These are phyloP conservation scores for Xylaria multiplex DNA, from an alignment of 2,329 filamentous ascomycete species.

Conservation along the genomic window DNA sequence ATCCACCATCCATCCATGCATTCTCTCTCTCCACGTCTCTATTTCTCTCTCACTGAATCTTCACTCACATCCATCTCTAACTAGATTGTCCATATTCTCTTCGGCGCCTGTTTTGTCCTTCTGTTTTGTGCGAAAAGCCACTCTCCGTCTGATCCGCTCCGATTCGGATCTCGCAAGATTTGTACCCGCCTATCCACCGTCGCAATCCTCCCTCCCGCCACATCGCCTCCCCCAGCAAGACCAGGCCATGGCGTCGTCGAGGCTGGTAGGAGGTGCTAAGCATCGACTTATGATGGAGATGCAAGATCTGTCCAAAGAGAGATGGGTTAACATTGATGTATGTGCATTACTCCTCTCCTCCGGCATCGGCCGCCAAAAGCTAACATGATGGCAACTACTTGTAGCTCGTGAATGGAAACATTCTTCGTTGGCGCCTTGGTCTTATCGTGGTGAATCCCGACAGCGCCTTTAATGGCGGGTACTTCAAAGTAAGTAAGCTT, in stretches of 20 bases:
- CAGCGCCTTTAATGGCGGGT: conserved; percentile 90
- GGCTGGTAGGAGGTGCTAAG: conserved; percentile 63
- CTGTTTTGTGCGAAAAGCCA: background rate
- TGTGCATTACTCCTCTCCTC: conserved; percentile 41
- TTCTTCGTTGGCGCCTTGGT: conserved; percentile 87
- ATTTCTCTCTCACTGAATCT: background rate
- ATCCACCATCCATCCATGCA: conserved; percentile 8
- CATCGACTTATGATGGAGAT: conserved; percentile 91
- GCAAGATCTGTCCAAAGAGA: conserved; percentile 83
- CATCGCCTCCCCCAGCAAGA: conserved; percentile 11
- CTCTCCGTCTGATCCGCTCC: conserved; percentile 1
- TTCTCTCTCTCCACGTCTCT: background rate
- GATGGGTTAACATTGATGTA: conserved; percentile 92
- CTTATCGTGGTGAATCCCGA: conserved; percentile 94
- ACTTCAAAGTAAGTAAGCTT: conserved; percentile 71
- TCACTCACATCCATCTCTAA: conserved; percentile 7
- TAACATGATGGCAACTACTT: conserved; percentile 11
- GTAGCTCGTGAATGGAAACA: conserved; percentile 80
- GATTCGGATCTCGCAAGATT: background rate
- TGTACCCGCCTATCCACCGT: background rate
- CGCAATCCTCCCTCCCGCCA: conserved; percentile 9
- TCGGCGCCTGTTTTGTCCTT: conserved; percentile 1
- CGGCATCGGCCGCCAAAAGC: conserved; percentile 23
- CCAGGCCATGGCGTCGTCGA: conserved; percentile 45
- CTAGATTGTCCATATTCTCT: background rate